phyloP scores from a whole-genome alignment of 345 rosid genomes.

The Linum tenue region DNA sequence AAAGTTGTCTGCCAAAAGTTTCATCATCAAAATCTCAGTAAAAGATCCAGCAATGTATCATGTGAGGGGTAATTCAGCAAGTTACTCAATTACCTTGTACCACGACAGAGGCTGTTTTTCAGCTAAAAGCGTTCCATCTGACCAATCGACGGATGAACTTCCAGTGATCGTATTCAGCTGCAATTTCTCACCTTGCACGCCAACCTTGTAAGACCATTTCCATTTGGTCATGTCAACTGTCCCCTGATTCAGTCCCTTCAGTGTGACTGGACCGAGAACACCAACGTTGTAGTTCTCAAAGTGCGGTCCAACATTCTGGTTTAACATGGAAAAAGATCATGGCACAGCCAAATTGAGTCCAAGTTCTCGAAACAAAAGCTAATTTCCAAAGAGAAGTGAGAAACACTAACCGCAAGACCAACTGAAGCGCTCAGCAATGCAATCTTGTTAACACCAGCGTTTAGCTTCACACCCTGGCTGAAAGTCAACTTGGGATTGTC shows the following conservation, averaged over 20 bases:
- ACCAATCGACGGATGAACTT: slow-evolving; percentile 26
- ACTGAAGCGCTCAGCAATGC: background rate
- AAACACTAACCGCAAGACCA: background rate
- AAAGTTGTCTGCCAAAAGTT: slow-evolving; percentile 4
- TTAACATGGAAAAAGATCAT: background rate
- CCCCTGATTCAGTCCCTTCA: slow-evolving; percentile 23
- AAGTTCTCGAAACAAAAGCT: background rate
- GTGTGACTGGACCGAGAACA: slow-evolving; percentile 23
- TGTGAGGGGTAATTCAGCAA: background rate
- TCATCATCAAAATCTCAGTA: background rate
- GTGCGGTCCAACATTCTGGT: slow-evolving; percentile 27
- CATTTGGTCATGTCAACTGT: slow-evolving; percentile 17
- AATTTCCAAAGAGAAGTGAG: background rate
- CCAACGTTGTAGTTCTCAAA: slow-evolving; percentile 26
- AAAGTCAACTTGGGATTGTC: slow-evolving; percentile 22
- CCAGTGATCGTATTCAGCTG: slow-evolving; percentile 19
- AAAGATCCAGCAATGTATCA: background rate
- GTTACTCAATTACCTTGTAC: slow-evolving; percentile 20
- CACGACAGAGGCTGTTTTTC: slow-evolving; percentile 23
- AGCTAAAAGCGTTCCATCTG: slow-evolving; percentile 13
- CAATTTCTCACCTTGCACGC: slow-evolving; percentile 24
- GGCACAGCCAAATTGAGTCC: background rate
- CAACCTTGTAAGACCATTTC: slow-evolving; percentile 32
- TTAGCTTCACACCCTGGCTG: slow-evolving; percentile 16
- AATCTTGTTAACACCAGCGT: background rate